These are phyloP conservation scores for Zarea fungicola DNA, from an alignment of 2,329 filamentous ascomycete genomes.

Conservation along the genomic window DNA sequence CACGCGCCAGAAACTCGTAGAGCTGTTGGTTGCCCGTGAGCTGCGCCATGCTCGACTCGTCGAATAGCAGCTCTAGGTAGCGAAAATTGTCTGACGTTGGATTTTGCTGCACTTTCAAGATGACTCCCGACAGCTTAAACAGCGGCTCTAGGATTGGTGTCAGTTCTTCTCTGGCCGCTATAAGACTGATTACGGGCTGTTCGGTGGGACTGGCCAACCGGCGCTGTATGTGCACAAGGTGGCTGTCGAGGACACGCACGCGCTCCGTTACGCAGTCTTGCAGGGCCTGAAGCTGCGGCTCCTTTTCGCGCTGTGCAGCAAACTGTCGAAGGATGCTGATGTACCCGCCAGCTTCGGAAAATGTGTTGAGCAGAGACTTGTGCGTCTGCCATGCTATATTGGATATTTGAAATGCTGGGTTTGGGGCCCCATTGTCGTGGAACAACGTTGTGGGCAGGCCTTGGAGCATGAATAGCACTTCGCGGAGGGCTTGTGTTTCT, in stretches of 20 bases:
- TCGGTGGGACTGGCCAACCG: slow-evolving; percentile 49
- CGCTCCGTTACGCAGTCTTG: slow-evolving; percentile 56
- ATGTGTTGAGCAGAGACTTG: slow-evolving; percentile 41
- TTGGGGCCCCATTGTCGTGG: slow-evolving; percentile 33
- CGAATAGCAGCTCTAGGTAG: slow-evolving; percentile 75
- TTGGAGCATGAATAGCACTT: slow-evolving; percentile 79
- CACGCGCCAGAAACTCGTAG: slow-evolving; percentile 58
- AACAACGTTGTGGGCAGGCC: slow-evolving; percentile 75
- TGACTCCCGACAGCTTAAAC: slow-evolving; percentile 54
- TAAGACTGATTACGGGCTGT: slow-evolving; percentile 60
- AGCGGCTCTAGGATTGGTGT: slow-evolving; percentile 49
- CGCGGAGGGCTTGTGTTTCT: slow-evolving; percentile 69
- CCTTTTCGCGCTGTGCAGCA: slow-evolving; percentile 36
- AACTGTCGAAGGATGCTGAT: slow-evolving; percentile 43
- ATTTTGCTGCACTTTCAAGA: slow-evolving; percentile 50
- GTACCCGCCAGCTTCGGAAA: slow-evolving; percentile 42
- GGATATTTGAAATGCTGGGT: slow-evolving; percentile 39
- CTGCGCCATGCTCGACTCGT: slow-evolving; percentile 64
- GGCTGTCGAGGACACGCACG: slow-evolving; percentile 52
- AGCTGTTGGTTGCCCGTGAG: slow-evolving; percentile 56
- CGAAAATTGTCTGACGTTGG: slow-evolving; percentile 54
- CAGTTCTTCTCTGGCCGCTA: slow-evolving; percentile 56
- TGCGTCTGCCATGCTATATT: slow-evolving; percentile 47
- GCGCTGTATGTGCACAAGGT: slow-evolving; percentile 55
- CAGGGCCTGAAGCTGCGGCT: slow-evolving; percentile 65